phyloP scores from a whole-genome alignment of 1,139 yeast genomes.

The Taphrina deformans region DNA sequence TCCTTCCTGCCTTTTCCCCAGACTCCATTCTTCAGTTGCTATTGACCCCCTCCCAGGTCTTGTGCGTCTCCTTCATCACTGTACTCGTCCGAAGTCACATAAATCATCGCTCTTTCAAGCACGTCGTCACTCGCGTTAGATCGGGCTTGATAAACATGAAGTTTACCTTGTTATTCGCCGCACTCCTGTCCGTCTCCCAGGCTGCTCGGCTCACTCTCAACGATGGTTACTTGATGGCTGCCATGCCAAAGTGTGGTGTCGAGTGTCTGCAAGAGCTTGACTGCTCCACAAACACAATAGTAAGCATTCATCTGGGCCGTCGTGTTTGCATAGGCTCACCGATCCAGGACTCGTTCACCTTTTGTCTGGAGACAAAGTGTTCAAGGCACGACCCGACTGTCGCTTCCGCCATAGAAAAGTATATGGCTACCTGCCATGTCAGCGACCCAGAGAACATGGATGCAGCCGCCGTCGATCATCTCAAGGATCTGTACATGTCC shows the following conservation, averaged over 20 bases:
- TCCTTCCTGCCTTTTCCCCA: neutral
- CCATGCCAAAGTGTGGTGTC: slow-evolving; percentile 6
- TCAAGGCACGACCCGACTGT: neutral
- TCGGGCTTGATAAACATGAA: neutral
- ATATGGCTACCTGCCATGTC: slow-evolving; percentile 5
- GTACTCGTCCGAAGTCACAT: too few species aligned
- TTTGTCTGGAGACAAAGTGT: slow-evolving; percentile 1
- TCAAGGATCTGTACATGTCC: slow-evolving; percentile 14
- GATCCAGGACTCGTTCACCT: neutral
- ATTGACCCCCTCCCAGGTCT: neutral
- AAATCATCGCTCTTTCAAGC: neutral
- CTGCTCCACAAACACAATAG: slow-evolving; percentile 5
- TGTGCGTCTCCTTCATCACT: neutral
- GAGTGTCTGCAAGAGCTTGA: slow-evolving; percentile 1
- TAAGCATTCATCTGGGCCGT: neutral
- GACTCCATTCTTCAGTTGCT: neutral
- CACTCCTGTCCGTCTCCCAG: neutral
- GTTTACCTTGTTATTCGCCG: neutral
- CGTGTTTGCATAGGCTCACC: neutral
- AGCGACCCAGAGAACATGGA: neutral
- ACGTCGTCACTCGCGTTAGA: neutral
- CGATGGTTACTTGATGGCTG: neutral
- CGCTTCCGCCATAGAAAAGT: slow-evolving; percentile 5
- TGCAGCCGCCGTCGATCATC: neutral
- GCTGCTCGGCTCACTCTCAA: slow-evolving; percentile 3